Base-by-base conservation (phyloP, 805 yeast species). In the Metschnikowia hibisci region DNA sequence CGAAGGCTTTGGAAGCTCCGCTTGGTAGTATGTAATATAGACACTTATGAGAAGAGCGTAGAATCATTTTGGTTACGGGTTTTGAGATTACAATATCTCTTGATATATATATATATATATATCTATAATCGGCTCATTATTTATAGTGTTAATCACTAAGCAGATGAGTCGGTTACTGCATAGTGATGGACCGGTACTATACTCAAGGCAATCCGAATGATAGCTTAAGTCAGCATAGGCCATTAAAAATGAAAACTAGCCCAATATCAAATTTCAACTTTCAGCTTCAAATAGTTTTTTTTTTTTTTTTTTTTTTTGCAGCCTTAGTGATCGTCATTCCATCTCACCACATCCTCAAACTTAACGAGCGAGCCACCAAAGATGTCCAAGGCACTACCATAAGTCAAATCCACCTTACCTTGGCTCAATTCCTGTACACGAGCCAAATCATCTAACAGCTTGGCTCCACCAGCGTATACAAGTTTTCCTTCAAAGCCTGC, bases 401-500 rank as follows among this genome's bases (percentile, higher is more conserved):
- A 90, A 0, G 99, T 93, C 59, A 93, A 70, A 60, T 93, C 98
- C 11, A 93, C 96, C 55, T 77, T 83, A 3, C 96, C 96, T 2
- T 65, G 56, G 58, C 96, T 87, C 56, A 93, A 66, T 34, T 61
- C 47, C 8, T 80, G 62, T 2, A 93, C 98, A 20, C 74, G 66
- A 4, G 66, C 71, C 49, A 93, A 72, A 60, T 93, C 99, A 0
- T 65, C 61, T 0, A 86, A 58, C 60, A 77, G 76, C 54, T 80
- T 82, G 20, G 97, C 99, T 3, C 99, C 99, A 11, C 99, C 99
- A 25, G 99, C 99, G 62, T 93, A 93, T 2, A 91, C 96, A 4
- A 87, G 80, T 27, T 85, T 89, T 2, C 86, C 72, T 22, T 74
- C 77, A 43, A 69, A 69, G 1, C 71, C 73, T 0, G 41, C 16